Evolutionary conservation across 2,329 filamentous ascomycete genomes (phyloP).

Genomic region (Botryotinia globosa): DNA sequence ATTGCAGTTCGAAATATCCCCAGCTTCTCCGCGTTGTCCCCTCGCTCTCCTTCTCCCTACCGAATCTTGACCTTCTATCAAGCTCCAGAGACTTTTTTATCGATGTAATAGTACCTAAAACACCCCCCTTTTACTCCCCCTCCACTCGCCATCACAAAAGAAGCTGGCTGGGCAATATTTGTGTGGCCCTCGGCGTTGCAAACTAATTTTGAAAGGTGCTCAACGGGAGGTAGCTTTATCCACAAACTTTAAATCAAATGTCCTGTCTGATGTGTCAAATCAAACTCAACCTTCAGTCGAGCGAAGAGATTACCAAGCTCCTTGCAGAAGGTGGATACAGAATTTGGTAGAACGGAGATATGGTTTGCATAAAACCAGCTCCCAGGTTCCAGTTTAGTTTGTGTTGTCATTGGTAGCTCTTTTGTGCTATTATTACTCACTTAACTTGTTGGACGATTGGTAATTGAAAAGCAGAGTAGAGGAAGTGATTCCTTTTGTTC

Average conservation of each 20-base stretch:
- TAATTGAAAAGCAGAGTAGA: background rate
- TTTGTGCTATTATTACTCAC: background rate
- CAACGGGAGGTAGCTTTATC: background rate
- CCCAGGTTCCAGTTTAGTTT: background rate
- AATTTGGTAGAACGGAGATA: background rate
- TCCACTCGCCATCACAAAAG: background rate
- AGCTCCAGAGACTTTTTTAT: background rate
- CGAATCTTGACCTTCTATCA: background rate
- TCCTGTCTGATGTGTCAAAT: background rate
- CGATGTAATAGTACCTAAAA: background rate
- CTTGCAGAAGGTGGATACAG: background rate
- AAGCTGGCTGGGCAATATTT: background rate
- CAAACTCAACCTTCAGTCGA: background rate
- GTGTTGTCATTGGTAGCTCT: background rate
- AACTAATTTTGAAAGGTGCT: background rate
- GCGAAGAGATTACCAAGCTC: background rate
- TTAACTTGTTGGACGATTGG: accelerated
- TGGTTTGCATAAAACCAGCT: background rate
- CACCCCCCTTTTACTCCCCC: no score
- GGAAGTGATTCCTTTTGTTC: background rate
- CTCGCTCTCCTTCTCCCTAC: no score
- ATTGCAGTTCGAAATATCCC: background rate
- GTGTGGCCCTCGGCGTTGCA: no score
- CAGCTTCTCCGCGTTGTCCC: background rate
- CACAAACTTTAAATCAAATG: background rate